Conservation (phyloP, 257 asterid genomes). For the Plantago ovata region DNA sequence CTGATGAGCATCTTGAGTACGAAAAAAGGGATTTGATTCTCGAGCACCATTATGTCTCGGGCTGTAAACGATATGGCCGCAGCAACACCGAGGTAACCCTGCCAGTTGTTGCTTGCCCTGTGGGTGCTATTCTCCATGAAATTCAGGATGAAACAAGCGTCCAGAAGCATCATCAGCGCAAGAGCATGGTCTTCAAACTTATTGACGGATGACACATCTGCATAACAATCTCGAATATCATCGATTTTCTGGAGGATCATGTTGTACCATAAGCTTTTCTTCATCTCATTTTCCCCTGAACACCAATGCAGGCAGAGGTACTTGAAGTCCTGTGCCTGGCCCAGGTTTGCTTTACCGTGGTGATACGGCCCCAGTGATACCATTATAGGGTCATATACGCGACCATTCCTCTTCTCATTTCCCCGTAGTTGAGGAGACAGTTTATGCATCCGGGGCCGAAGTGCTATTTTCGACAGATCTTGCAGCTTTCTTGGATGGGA, state of each 20-base stretch:
- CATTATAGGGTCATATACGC: conserved; percentile 14
- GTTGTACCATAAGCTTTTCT: not conserved
- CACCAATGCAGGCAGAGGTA: conserved; percentile 6
- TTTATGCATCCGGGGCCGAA: conserved; percentile 3
- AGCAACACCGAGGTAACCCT: not conserved
- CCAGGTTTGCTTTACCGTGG: conserved; percentile 19
- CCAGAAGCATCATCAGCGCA: conserved; percentile 10
- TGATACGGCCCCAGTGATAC: conserved; percentile 31
- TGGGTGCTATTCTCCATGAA: not conserved
- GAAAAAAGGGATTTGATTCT: conserved; percentile 12
- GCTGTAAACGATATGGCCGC: not conserved
- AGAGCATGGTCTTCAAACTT: not conserved
- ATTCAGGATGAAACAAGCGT: conserved; percentile 13
- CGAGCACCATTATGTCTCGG: conserved; percentile 7
- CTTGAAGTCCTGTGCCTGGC: conserved; percentile 17
- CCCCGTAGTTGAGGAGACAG: not conserved
- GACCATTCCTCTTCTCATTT: too few species aligned
- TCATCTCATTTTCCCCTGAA: not conserved
- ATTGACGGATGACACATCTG: not conserved
- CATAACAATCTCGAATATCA: conserved; percentile 5
- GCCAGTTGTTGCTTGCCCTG: not conserved
- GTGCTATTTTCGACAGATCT: too few species aligned
- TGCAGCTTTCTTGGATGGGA: not conserved
- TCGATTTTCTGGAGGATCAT: not conserved
- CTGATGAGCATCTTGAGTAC: conserved; percentile 4